phyloP scores from a whole-genome alignment of 140 eudicot genomes.

The Erigeron philadelphicus region DNA sequence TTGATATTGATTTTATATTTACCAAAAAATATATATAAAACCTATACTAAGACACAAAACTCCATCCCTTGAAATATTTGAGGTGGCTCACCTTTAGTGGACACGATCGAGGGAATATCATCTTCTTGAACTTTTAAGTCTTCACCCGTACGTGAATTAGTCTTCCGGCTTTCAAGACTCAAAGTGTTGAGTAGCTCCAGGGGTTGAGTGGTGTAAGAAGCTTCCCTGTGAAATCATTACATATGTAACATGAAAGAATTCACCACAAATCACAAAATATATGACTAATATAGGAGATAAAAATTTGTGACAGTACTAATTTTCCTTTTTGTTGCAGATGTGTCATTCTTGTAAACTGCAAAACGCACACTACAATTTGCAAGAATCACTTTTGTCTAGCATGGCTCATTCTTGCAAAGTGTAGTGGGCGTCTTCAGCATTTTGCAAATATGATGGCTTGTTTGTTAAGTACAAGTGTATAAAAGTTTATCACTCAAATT shows the following conservation, averaged over 20 bases:
- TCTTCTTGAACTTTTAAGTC: slow-evolving; percentile 34
- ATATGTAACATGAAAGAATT: slow-evolving; percentile 12
- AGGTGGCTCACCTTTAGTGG: slow-evolving; percentile 29
- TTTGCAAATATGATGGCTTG: not conserved
- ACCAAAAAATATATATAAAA: too few relatives aligned
- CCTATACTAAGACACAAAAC: too few relatives aligned
- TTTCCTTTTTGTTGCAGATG: not conserved
- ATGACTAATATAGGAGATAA: not conserved
- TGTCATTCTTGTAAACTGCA: too few relatives aligned
- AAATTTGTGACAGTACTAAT: not conserved
- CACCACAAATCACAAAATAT: slow-evolving; percentile 13
- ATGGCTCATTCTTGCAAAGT: not conserved
- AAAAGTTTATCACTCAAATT: not conserved
- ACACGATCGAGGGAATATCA: slow-evolving; percentile 20
- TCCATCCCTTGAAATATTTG: not conserved
- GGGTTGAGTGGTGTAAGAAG: slow-evolving; percentile 84
- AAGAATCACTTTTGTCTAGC: not conserved
- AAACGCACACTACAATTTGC: too few relatives aligned
- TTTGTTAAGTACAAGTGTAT: not conserved
- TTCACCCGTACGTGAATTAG: slow-evolving; percentile 24
- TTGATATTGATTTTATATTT: not conserved
- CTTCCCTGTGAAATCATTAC: slow-evolving; percentile 52
- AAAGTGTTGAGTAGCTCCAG: slow-evolving; percentile 73
- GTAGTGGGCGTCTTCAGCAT: not conserved
- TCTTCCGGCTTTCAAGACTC: slow-evolving; percentile 48